Percentiles rank a stretch among this genome's conserved stretches.
phyloP scores from a whole-genome alignment of 345 rosid species.

The Sisymbrium irio region DNA sequence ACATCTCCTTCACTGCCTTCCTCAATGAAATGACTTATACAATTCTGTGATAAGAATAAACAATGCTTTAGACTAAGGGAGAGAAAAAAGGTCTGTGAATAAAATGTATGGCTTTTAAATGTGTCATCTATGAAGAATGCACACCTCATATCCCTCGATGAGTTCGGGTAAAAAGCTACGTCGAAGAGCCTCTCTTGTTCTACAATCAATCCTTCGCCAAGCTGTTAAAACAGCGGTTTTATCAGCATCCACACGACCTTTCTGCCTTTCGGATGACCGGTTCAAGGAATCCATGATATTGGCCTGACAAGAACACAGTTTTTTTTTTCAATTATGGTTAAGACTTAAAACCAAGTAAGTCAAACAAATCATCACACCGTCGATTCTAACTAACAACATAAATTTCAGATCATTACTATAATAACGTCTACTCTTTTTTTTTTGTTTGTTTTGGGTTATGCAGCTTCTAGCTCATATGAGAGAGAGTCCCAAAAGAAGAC shows the following conservation, averaged over 20 bases:
- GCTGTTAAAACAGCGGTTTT: constrained; percentile 72
- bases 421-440: background rate
- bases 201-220: constrained; percentile 73
- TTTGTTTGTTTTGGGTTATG: background rate
- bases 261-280: constrained; percentile 44
- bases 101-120: background rate
- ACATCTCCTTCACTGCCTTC: constrained; percentile 54
- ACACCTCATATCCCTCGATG: constrained; percentile 79
- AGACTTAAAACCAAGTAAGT: background rate
- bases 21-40: constrained; percentile 59
- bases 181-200: constrained; percentile 89
- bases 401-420: background rate
- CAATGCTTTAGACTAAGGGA: background rate
- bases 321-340: background rate
- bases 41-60: constrained; percentile 40
- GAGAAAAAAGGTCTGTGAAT: background rate
- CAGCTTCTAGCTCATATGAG: background rate
- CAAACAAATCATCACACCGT: background rate
- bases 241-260: constrained; percentile 57
- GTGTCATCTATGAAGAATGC: background rate
- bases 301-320: constrained; percentile 47
- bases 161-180: constrained; percentile 86
- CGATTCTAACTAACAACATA: background rate
- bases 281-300: constrained; percentile 50
- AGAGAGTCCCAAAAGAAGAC: background rate